phyloP scores from a whole-genome alignment of 2,329 filamentous ascomycete genomes.

The Teratosphaeria viscida region DNA sequence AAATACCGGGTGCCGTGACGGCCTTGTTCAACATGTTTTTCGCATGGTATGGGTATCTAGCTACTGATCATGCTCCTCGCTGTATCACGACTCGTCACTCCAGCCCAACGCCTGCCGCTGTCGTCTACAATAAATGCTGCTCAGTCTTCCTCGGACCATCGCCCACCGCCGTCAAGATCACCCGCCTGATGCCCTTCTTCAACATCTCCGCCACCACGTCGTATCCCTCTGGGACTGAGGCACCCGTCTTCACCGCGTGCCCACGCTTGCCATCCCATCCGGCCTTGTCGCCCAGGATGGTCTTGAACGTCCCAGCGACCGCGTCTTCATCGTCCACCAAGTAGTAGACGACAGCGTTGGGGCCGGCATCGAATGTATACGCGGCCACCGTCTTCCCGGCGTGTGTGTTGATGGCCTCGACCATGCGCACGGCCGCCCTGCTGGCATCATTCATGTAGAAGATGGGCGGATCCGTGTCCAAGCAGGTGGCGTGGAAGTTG shows the following conservation, averaged over 20 bases:
- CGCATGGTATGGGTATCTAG: background rate
- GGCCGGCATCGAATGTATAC: constrained; percentile 95
- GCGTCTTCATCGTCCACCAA: constrained; percentile 63
- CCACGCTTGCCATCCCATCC: constrained; percentile 58
- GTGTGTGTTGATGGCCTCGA: constrained; percentile 75
- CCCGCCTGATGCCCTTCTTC: constrained; percentile 69
- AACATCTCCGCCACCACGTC: constrained; percentile 49
- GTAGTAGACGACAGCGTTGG: constrained; percentile 95
- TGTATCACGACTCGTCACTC: background rate
- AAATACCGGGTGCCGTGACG: background rate
- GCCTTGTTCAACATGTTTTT: background rate
- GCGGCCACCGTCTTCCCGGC: constrained; percentile 75
- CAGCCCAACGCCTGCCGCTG: background rate
- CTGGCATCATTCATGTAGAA: constrained; percentile 98
- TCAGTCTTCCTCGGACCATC: constrained; percentile 77
- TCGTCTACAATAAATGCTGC: constrained; percentile 32
- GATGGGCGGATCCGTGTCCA: constrained; percentile 93
- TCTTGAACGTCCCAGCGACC: constrained; percentile 70
- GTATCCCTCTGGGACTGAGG: constrained; percentile 49
- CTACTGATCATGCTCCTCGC: background rate
- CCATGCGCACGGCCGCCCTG: constrained; percentile 72
- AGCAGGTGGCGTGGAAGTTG: constrained; percentile 87
- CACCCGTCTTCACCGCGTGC: constrained; percentile 41
- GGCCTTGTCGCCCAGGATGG: constrained; percentile 49
- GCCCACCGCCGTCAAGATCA: constrained; percentile 86